These are phyloP conservation scores for Suaeda aralocaspica DNA, from an alignment of 148 eudicot genomes.

Conservation along the genomic window DNA sequence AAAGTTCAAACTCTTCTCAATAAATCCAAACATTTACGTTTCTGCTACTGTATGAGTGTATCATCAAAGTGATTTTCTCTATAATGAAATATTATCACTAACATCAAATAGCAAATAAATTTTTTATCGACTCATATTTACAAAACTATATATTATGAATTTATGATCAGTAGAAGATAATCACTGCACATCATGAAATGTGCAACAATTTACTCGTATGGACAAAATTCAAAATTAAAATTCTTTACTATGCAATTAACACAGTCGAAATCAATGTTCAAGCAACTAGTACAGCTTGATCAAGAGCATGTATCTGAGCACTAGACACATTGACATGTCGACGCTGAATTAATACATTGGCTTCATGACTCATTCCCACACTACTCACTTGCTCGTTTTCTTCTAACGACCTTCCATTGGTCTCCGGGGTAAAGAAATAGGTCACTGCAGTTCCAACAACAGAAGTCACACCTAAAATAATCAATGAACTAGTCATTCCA, in stretches of 20 bases:
- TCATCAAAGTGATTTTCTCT: no score
- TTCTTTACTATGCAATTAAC: no score
- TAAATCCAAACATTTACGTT: neutral
- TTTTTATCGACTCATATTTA: no score
- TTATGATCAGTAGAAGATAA: no score
- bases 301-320: slow-evolving; percentile 1
- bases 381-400: slow-evolving; percentile 43
- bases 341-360: neutral
- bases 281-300: neutral
- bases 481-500: slow-evolving; percentile 30
- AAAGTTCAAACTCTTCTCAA: neutral
- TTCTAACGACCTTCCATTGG: slow-evolving; percentile 57
- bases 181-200: no score
- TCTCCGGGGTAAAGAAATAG: slow-evolving; percentile 45
- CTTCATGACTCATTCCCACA: neutral
- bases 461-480: slow-evolving; percentile 42
- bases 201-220: no score
- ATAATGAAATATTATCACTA: no score
- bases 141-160: no score
- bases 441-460: slow-evolving; percentile 43
- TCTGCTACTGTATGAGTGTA: no score
- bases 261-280: no score
- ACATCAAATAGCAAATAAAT: no score
- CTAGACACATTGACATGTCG: neutral
- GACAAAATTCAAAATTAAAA: no score